Conservation (phyloP, 257 asterid species). For the Solanum infundibuliforme region DNA sequence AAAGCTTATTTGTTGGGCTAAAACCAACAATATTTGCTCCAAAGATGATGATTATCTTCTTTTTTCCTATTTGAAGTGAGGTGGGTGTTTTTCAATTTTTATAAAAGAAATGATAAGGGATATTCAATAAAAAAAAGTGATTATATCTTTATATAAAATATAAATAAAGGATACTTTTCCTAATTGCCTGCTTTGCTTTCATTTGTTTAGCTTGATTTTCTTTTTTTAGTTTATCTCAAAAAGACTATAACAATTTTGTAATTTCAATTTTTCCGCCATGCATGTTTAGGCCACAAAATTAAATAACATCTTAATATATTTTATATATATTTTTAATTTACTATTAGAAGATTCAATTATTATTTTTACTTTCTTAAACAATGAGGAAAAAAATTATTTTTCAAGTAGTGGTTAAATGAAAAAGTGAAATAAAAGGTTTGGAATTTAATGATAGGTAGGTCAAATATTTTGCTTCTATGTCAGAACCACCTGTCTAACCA, state of each 20-base stretch:
- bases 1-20: not conserved
- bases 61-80: too few species aligned
- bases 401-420: not conserved
- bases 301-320: too few species aligned
- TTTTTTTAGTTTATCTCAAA: not conserved
- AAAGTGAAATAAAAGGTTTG: not conserved
- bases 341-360: not conserved
- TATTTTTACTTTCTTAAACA: not conserved
- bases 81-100: not conserved
- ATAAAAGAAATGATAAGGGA: not conserved
- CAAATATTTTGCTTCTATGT: not conserved
- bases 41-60: not conserved
- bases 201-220: too few species aligned
- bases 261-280: too few species aligned
- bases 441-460: not conserved
- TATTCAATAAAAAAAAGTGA: not conserved
- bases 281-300: not conserved
- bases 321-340: too few species aligned
- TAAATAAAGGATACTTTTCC: too few species aligned
- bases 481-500: not conserved
- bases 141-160: too few species aligned
- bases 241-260: not conserved
- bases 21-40: not conserved
- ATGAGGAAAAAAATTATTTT: not conserved
- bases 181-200: not conserved